Evolutionary conservation across 2,329 filamentous ascomycete species (phyloP).

Genomic region (Cordyceps militaris): DNA sequence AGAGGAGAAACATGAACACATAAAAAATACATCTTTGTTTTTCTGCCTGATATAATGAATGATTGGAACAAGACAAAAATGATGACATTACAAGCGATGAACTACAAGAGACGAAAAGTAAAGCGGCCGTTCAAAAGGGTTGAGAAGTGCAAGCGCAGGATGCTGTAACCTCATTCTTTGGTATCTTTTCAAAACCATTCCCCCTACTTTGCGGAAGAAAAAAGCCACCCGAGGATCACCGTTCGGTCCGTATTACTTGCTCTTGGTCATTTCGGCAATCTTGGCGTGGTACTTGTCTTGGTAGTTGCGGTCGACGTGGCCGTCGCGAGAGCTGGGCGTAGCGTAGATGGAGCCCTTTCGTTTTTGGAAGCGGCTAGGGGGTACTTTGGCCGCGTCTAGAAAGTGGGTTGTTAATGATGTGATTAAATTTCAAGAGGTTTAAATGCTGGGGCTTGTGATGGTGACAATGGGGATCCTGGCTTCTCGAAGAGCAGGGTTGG

Average conservation of each 20-base stretch:
- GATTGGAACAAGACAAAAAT: too few species aligned
- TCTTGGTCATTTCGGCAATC: conserved; percentile 44
- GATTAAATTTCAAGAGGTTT: not conserved
- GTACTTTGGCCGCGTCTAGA: conserved; percentile 59
- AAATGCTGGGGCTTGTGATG: too few species aligned
- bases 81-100: not conserved
- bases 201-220: not conserved
- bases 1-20: not conserved
- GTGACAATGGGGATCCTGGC: too few species aligned
- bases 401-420: not conserved
- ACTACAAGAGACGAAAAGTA: not conserved
- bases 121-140: not conserved
- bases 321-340: conserved; percentile 57
- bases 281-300: conserved; percentile 55
- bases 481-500: too few species aligned
- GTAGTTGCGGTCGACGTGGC: conserved; percentile 54
- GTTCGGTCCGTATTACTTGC: too few species aligned
- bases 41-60: not conserved
- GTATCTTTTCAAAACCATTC: not conserved
- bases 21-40: not conserved
- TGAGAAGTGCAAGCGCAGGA: not conserved
- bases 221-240: too few species aligned
- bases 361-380: conserved; percentile 62
- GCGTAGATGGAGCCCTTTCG: conserved; percentile 62
- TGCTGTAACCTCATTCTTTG: not conserved